Evolutionary conservation across 305 asterid genomes (phyloP).

Genomic region (Fraxinus velutina): DNA sequence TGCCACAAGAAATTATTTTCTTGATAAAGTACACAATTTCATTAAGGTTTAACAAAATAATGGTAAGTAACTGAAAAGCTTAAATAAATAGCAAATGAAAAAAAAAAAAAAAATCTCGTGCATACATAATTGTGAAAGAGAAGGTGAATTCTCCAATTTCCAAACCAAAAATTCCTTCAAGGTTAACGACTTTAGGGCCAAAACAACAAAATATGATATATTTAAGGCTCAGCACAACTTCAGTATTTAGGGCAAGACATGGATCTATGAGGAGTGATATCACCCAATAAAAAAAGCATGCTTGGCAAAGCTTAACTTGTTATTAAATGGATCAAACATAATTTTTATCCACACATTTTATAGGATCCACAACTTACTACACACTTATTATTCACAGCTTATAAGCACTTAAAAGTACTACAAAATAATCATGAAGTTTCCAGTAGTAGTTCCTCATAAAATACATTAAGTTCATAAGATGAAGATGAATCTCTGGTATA

Average conservation of each 20-base stretch:
- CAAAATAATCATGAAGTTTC: not conserved
- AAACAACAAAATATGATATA: not conserved
- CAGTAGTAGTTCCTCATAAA: not conserved
- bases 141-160: not conserved
- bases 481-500: not conserved
- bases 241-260: not conserved
- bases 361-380: not conserved
- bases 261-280: not conserved
- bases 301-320: not conserved
- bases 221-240: not conserved
- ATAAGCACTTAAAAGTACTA: not conserved
- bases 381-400: not conserved
- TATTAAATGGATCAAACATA: not conserved
- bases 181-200: not conserved
- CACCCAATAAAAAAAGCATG: not conserved
- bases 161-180: not conserved
- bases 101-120: not conserved
- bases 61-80: not conserved
- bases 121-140: not conserved
- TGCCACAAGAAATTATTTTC: conserved; percentile 36
- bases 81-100: not conserved
- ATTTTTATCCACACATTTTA: not conserved
- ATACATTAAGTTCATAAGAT: not conserved
- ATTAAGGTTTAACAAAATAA: not conserved
- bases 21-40: conserved; percentile 1